Conservation (phyloP, 129 eudicot genomes). For the Chrysanthemum makinoi region DNA sequence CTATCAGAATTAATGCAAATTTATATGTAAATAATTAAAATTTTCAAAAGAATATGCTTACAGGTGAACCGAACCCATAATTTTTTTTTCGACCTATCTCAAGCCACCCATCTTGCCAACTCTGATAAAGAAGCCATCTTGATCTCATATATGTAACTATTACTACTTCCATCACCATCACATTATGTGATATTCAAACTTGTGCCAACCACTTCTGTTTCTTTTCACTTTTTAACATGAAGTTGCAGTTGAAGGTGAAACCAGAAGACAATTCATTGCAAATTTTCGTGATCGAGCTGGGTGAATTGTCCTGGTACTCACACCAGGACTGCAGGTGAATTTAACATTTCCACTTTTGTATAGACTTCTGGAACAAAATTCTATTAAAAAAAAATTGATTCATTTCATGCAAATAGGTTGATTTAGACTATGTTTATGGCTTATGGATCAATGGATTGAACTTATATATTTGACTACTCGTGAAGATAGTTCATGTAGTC, state of each 20-base stretch:
- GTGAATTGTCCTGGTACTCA: constrained; percentile 74
- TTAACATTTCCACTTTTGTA: neutral
- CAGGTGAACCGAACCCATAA: too few relatives aligned
- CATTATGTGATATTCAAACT: neutral
- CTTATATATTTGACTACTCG: too few relatives aligned
- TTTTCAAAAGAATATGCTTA: too few relatives aligned
- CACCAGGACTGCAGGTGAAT: constrained; percentile 85
- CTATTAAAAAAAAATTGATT: neutral
- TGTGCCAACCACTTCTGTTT: constrained; percentile 19
- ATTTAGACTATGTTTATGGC: too few relatives aligned
- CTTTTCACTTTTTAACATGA: constrained; percentile 43
- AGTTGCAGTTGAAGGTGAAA: constrained; percentile 84
- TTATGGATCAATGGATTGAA: too few relatives aligned
- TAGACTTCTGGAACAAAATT: neutral
- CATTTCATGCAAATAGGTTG: too few relatives aligned
- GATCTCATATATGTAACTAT: neutral
- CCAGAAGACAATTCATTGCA: constrained; percentile 75
- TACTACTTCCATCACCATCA: neutral
- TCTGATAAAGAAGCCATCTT: too few relatives aligned
- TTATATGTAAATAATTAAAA: too few relatives aligned
- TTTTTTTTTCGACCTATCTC: too few relatives aligned
- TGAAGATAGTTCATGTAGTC: too few relatives aligned
- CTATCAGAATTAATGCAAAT: too few relatives aligned
- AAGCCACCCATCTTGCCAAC: too few relatives aligned
- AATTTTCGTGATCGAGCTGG: constrained; percentile 69